phyloP scores from a whole-genome alignment of 805 yeast species.

The Suhomyces tanzawaensis region DNA sequence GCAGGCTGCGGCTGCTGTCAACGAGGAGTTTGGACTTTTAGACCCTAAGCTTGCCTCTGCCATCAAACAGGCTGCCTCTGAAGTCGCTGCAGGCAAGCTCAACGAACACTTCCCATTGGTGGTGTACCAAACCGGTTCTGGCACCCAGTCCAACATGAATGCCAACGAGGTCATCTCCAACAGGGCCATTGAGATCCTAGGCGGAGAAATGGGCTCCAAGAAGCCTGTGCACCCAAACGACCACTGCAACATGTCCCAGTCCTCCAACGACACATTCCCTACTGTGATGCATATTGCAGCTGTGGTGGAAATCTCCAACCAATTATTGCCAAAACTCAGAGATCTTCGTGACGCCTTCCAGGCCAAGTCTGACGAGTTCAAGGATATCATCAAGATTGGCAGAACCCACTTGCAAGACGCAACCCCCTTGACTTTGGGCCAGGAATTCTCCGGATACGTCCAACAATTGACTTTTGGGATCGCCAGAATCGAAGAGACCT shows the following conservation, averaged over 20 bases:
- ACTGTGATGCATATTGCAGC: slow-evolving; percentile 44
- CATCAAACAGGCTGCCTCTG: slow-evolving; percentile 36
- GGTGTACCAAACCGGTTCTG: slow-evolving; percentile 41
- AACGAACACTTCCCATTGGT: slow-evolving; percentile 41
- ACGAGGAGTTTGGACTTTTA: slow-evolving; percentile 32
- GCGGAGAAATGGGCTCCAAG: slow-evolving; percentile 36
- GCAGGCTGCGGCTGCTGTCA: slow-evolving; percentile 38
- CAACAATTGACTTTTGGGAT: slow-evolving; percentile 37
- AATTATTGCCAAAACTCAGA: slow-evolving; percentile 31
- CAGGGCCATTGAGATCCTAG: slow-evolving; percentile 39
- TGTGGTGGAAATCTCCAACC: slow-evolving; percentile 30
- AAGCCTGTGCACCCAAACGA: slow-evolving; percentile 41
- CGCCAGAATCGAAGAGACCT: slow-evolving; percentile 29
- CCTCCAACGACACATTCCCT: slow-evolving; percentile 40
- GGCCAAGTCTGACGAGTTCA: slow-evolving; percentile 30
- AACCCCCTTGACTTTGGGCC: slow-evolving; percentile 40
- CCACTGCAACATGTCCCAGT: slow-evolving; percentile 40
- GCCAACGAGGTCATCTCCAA: slow-evolving; percentile 41
- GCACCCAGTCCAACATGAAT: slow-evolving; percentile 41
- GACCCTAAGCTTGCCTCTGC: slow-evolving; percentile 32
- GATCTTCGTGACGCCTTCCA: slow-evolving; percentile 33
- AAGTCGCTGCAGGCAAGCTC: slow-evolving; percentile 38
- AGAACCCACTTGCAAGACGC: slow-evolving; percentile 43
- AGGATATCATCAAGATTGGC: slow-evolving; percentile 37
- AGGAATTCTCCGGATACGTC: slow-evolving; percentile 39